These are phyloP conservation scores for Pyrrhoderma lamaoense DNA, from an alignment of 1,284 basidiomycete genomes.

Conservation along the genomic window DNA sequence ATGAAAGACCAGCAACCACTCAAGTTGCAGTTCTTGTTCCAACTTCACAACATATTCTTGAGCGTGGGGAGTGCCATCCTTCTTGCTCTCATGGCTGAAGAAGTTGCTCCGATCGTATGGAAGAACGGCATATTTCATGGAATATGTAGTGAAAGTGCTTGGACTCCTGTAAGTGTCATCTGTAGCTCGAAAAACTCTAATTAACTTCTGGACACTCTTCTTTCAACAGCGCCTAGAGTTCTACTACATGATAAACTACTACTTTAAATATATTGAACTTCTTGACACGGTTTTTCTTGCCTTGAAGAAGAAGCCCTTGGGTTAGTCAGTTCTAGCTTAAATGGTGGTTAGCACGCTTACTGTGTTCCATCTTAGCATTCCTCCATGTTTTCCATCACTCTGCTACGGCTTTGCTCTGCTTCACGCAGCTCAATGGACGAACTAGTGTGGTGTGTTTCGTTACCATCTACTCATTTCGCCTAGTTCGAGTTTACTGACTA, in stretches of 20 bases:
- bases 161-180: constrained; percentile 69
- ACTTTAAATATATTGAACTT: constrained; percentile 91
- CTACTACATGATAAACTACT: constrained; percentile 99
- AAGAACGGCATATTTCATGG: constrained; percentile 67
- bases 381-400: constrained; percentile 99
- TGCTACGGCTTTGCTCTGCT: constrained; percentile 95
- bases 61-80: constrained; percentile 77
- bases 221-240: constrained; percentile 65
- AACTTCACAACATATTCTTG: constrained; percentile 87
- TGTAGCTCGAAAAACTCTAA: background rate
- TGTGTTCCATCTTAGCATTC: constrained; percentile 55
- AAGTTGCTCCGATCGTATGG: constrained; percentile 73
- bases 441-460: constrained; percentile 70
- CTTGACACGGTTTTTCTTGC: constrained; percentile 95
- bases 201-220: constrained; percentile 1
- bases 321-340: constrained; percentile 38
- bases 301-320: constrained; percentile 96
- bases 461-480: constrained; percentile 8
- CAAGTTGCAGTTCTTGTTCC: constrained; percentile 84
- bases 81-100: constrained; percentile 84
- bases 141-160: constrained; percentile 73
- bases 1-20: constrained; percentile 75
- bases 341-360: no score
- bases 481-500: constrained; percentile 11
- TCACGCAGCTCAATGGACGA: constrained; percentile 86